Base-by-base conservation (phyloP, 345 rosid species). In the Erysimum cheiranthoides region DNA sequence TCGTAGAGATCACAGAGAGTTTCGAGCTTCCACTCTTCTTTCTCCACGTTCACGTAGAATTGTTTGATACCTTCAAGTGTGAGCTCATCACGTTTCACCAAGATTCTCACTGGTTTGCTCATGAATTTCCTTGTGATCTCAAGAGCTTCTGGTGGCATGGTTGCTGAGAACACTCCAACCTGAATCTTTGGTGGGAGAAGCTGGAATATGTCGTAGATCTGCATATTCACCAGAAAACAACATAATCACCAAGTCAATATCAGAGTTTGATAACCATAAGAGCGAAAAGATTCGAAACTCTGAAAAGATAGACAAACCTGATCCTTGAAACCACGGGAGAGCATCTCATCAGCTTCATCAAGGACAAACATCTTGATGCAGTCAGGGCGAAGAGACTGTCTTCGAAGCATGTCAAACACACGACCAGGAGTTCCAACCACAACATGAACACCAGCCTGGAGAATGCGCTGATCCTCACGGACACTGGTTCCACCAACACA, bases 401-500 rank as follows among this genome's bases (percentile, higher is more conserved):
- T 87, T n/a, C 89, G 76, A 28, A 89, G 82, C 92, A 91, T 89
- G 80, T 91, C 94, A 78, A 91, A 89, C 3, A 90, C 96, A 78
- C 90, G 96, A 35, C 93, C 96, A 54, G 92, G 92, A 12, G 93
- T 87, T 43, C 94, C 97, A 53, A 91, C 94, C 8, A 87, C 96
- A 74, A 91, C 94, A 85, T 89, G 92, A 61, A 91, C 97, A 53
- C 97, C 92, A 53, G 85, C 85, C 58, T 88, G 85, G 27, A 88
- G 90, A 57, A 88, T 88, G 11, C 89, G 90, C 40, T 88, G 93
- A 51, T 90, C 96, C 78, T 90, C 96, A 71, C 93, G 86, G 36
- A 90, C 93, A 62, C 89, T 90, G 53, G 93, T 90, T 32, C 93
- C 93, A 82, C 93, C 96, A 25, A 90, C 97, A 81, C 97, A 87